phyloP scores from a whole-genome alignment of 306 rosid species.

The Prunus kanzakura region DNA sequence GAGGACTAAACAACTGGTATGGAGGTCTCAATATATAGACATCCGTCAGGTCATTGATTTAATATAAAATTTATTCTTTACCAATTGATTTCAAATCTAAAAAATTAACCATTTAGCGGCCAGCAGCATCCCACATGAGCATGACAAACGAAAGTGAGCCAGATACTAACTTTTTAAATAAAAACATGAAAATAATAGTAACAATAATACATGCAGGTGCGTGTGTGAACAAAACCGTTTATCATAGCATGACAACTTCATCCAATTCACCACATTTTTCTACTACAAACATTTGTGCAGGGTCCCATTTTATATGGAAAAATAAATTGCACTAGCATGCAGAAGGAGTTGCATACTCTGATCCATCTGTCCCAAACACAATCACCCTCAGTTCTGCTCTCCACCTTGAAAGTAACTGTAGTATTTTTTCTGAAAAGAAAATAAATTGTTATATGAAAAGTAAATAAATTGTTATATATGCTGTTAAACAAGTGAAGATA shows the following conservation, averaged over 20 bases:
- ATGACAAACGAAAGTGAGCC: not conserved
- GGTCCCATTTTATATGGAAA: not conserved
- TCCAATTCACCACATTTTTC: not conserved
- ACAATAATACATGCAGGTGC: not conserved
- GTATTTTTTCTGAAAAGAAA: not conserved
- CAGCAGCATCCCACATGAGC: not conserved
- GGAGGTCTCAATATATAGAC: not conserved
- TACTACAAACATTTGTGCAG: not conserved
- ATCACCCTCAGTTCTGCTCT: constrained; percentile 11
- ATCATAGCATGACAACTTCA: not conserved
- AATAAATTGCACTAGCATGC: not conserved
- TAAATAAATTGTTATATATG: not conserved
- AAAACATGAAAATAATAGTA: not conserved
- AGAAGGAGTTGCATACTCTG: constrained; percentile 26
- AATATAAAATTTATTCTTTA: not conserved
- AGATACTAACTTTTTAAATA: not conserved
- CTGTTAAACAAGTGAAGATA: not conserved
- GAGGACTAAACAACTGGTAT: not conserved
- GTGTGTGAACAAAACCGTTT: not conserved
- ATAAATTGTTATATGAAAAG: constrained; percentile 1
- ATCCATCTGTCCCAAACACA: constrained; percentile 25
- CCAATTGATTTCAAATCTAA: not conserved
- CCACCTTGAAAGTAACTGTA: constrained; percentile 10
- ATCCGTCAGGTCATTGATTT: not conserved
- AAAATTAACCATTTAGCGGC: not conserved